phyloP scores from a whole-genome alignment of 2,329 filamentous ascomycete species.

The Ophiostoma ulmi region DNA sequence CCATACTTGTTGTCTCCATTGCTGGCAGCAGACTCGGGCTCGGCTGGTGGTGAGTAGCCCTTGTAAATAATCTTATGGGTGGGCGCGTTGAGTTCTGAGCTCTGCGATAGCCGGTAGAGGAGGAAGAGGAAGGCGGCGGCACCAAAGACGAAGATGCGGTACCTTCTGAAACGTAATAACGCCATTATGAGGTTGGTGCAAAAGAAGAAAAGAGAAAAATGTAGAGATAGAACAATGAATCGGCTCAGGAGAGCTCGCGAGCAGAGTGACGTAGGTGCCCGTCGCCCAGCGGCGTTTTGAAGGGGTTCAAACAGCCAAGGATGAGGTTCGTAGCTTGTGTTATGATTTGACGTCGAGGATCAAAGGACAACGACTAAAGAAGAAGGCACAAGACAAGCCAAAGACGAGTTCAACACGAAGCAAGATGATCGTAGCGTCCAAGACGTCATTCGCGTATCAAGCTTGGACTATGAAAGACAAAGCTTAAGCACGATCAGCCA shows the following conservation, averaged over 20 bases:
- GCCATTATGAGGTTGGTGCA: conserved; percentile 15
- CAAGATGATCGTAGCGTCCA: background rate
- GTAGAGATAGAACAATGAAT: background rate
- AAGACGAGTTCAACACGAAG: background rate
- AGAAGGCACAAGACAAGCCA: background rate
- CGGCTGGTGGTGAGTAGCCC: conserved; percentile 20
- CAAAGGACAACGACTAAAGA: background rate
- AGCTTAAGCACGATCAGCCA: background rate
- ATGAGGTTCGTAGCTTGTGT: background rate
- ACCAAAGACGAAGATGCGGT: conserved; percentile 55
- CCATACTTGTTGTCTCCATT: background rate
- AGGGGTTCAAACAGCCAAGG: background rate
- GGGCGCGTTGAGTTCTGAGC: conserved; percentile 35
- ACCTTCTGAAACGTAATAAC: conserved; percentile 56
- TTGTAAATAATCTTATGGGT: conserved; percentile 26
- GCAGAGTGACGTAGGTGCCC: conserved; percentile 8
- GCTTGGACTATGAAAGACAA: background rate
- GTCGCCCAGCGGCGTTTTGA: background rate
- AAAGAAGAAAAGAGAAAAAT: background rate
- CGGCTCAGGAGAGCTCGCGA: background rate
- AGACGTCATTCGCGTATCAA: background rate
- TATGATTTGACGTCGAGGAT: background rate
- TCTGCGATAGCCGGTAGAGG: conserved; percentile 46
- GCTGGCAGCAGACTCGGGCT: conserved; percentile 1
- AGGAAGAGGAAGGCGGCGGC: conserved; percentile 52